phyloP scores from a whole-genome alignment of 1,284 basidiomycete species.

The Erythrobasidium hasegawianum region DNA sequence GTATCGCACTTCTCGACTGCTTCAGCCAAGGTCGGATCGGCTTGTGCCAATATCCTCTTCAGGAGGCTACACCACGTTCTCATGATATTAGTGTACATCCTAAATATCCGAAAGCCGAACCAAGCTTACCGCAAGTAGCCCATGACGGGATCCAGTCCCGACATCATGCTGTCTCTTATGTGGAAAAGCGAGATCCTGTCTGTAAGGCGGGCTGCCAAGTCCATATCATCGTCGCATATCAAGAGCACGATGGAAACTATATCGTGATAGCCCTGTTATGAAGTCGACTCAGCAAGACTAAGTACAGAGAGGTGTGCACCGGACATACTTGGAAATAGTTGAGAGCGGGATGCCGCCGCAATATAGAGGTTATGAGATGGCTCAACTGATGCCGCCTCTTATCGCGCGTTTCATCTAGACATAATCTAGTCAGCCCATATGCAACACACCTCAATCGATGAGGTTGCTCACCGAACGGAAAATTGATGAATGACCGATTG shows the following conservation, averaged over 20 bases:
- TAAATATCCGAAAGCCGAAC: too few relatives aligned
- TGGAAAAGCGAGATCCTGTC: conserved; percentile 40
- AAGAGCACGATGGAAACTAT: conserved; percentile 46
- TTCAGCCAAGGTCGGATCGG: conserved; percentile 37
- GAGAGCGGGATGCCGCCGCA: conserved; percentile 43
- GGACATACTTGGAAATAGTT: conserved; percentile 46
- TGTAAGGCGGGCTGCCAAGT: conserved; percentile 26
- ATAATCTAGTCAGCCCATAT: conserved; percentile 26
- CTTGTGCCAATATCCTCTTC: conserved; percentile 37
- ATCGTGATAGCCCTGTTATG: conserved; percentile 36
- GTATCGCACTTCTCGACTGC: conserved; percentile 37
- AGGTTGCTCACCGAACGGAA: conserved; percentile 40
- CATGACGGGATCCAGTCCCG: conserved; percentile 44
- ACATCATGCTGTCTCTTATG: conserved; percentile 45
- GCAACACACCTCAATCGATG: neutral
- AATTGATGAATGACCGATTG: conserved; percentile 44
- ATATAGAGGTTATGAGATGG: conserved; percentile 39
- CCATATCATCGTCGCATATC: conserved; percentile 39
- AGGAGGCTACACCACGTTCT: conserved; percentile 34
- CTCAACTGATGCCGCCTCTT: conserved; percentile 38
- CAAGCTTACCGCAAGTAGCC: conserved; percentile 44
- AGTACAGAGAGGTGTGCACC: conserved; percentile 10
- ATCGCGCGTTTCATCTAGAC: conserved; percentile 36
- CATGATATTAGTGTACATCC: neutral
- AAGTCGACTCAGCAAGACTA: neutral